phyloP scores from a whole-genome alignment of 768 basidiomycete species.

The Suillus subluteus region DNA sequence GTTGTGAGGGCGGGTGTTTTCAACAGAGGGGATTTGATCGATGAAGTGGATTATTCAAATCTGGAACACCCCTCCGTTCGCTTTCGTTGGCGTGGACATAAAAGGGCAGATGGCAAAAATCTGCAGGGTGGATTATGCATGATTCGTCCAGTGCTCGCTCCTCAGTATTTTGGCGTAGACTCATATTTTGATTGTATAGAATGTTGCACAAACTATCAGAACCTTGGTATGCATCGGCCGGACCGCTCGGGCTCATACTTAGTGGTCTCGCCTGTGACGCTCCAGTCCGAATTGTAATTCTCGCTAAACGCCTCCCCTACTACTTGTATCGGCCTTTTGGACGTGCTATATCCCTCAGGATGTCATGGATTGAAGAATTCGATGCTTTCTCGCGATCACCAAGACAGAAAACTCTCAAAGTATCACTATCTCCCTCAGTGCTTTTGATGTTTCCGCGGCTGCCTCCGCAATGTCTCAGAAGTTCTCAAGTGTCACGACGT shows the following conservation, averaged over 20 bases:
- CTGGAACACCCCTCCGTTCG: background rate
- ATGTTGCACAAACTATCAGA: slow-evolving; percentile 1
- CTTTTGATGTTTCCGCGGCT: background rate
- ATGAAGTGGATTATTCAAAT: slow-evolving; percentile 1
- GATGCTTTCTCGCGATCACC: background rate
- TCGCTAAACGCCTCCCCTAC: background rate
- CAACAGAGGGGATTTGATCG: background rate
- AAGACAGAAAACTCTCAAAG: background rate
- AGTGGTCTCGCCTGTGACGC: background rate
- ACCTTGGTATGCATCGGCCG: slow-evolving; percentile 14
- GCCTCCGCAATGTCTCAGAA: background rate
- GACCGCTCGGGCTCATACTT: background rate
- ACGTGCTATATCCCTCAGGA: background rate
- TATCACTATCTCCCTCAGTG: background rate
- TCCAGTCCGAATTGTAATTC: slow-evolving; percentile 7
- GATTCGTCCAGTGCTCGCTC: background rate
- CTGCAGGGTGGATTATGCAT: background rate
- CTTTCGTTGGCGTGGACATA: background rate
- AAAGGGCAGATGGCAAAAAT: background rate
- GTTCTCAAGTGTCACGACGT: background rate
- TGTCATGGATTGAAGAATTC: background rate
- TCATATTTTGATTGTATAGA: slow-evolving; percentile 2
- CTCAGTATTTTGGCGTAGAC: background rate
- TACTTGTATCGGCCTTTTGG: background rate
- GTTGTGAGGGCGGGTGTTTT: background rate